Conservation (phyloP, 2,329 filamentous ascomycete species). For the Lomentospora prolificans region DNA sequence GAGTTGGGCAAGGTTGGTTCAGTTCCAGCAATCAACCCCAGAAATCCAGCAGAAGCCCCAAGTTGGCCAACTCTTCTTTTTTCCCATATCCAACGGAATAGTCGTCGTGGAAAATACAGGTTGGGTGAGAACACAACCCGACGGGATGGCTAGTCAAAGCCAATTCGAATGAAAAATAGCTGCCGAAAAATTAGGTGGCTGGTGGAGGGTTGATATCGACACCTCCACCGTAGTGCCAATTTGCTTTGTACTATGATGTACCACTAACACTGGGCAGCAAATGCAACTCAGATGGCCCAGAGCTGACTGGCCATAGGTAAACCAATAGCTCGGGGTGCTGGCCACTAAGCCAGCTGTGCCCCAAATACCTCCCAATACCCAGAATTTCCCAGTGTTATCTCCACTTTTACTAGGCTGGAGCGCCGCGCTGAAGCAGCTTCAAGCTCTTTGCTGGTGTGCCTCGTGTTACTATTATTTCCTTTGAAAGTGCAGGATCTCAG, state of each 20-base stretch:
- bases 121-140: no score
- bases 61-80: no score
- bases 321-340: neutral
- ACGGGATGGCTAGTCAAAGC: neutral
- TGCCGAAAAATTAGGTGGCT: neutral
- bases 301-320: no score
- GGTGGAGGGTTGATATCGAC: neutral
- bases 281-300: no score
- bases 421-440: no score
- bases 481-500: no score
- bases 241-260: no score
- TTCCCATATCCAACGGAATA: no score
- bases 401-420: conserved; percentile 2
- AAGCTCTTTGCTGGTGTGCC: no score
- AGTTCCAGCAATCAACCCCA: neutral
- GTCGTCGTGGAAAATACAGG: no score
- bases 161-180: neutral
- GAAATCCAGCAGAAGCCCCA: no score
- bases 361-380: neutral
- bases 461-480: neutral
- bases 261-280: no score
- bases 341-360: neutral
- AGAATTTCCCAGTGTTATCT: neutral
- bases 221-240: neutral
- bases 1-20: neutral